Evolutionary conservation across 2,329 filamentous ascomycete genomes (phyloP), one percentile per base, ranked within the genome.

Genomic region (Pleomassaria siparia): DNA sequence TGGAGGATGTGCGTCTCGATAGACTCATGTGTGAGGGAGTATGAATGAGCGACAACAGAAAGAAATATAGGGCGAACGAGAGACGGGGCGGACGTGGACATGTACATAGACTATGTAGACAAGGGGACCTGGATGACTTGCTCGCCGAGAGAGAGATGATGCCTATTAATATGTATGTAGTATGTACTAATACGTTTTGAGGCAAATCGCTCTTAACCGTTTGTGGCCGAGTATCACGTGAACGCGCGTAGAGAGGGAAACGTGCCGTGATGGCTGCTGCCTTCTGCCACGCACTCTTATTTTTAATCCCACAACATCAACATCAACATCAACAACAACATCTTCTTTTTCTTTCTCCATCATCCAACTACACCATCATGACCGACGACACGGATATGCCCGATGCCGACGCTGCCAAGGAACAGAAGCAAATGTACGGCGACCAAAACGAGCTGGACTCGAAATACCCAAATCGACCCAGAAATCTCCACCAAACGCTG

Each of bases 401-500:
- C 37, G 73, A 76, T 53, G 63, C 60, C 2, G 73, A 74, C 28
- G 75, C 74, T 2, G 62, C 63, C 12, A 67, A 70, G 22, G 78
- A 81, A 52, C 76, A 79, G 40, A 64, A 70, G 25, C 72, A 73
- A 53, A 77, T 78, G 70, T 80, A 80, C 51, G 70, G 72, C 32
- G 71, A 75, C 47, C 72, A 73, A 15, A 52, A 64, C 15, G 69
- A 74, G 45, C 69, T 82, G 16, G 72, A 81, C 54, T 72, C 75
- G 43, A 81, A 81, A 67, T 77, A 89, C 65, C 89, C 91, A 2
- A 85, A 90, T 62, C 83, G 91, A 2, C 94, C 94, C 3, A 82
- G 76, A 53, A 99, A 97, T 57, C 82, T 87, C 58, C 84, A 84
- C 30, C 83, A 83, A 52, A 96, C 92, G 0, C 75, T 95, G 9